Percentiles rank a stretch among this genome's conserved stretches.
Evolutionary conservation across 1,284 basidiomycete genomes (phyloP).

Genomic region (Trametes hirsuta): DNA sequence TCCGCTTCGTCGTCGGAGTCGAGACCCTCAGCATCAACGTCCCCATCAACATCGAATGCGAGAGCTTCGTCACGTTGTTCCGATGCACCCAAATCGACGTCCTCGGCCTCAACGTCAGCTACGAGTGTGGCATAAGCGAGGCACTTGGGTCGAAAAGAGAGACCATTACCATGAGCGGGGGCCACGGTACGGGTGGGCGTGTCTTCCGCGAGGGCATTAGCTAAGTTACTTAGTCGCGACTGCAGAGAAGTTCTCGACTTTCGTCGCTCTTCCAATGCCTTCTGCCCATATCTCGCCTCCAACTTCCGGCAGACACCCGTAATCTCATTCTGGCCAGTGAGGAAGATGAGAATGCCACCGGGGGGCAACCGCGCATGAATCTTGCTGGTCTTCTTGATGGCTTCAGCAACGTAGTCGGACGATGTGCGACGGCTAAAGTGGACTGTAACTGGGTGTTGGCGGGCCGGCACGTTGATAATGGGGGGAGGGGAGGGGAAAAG

Average conservation of each 20-base stretch:
- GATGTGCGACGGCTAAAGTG: constrained; percentile 91
- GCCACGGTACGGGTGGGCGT: constrained; percentile 37
- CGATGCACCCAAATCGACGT: constrained; percentile 71
- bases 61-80: constrained; percentile 43
- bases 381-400: constrained; percentile 87
- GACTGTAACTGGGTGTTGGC: constrained; percentile 94
- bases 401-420: constrained; percentile 89
- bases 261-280: constrained; percentile 58
- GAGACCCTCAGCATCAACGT: constrained; percentile 52
- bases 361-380: constrained; percentile 74
- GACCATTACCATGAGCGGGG: constrained; percentile 49
- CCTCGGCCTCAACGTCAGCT: constrained; percentile 78
- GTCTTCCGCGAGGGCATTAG: constrained; percentile 12
- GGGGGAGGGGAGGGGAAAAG: constrained; percentile 89
- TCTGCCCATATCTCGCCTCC: constrained; percentile 76
- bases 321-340: constrained; percentile 83
- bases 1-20: constrained; percentile 50
- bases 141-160: too few relatives aligned
- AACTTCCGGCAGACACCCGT: constrained; percentile 68
- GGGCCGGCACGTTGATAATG: constrained; percentile 85
- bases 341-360: constrained; percentile 75
- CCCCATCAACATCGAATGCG: constrained; percentile 60
- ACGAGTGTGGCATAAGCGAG: not conserved
- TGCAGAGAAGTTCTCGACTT: constrained; percentile 41
- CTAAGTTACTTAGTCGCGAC: constrained; percentile 16